A percentile compares a stretch with the other conserved stretches of the same genome.
phyloP scores from a whole-genome alignment of 2,329 filamentous ascomycete species.

The Macrophomina phaseolina region DNA sequence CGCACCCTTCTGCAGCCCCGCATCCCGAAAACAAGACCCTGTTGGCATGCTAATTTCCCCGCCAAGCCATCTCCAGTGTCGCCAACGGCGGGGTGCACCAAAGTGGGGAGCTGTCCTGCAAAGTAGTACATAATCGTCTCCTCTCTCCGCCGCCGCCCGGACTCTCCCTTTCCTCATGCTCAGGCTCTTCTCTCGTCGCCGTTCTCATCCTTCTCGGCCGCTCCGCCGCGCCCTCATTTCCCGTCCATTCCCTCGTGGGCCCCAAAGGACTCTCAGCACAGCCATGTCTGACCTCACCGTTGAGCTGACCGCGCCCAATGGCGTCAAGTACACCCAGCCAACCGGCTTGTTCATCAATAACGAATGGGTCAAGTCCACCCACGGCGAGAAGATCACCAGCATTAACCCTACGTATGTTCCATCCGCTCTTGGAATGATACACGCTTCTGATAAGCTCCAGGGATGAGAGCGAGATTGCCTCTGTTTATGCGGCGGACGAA shows the following conservation, averaged over 20 bases:
- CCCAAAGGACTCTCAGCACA: slow-evolving; percentile 8
- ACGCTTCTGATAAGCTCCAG: slow-evolving; percentile 41
- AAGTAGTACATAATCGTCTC: slow-evolving; percentile 14
- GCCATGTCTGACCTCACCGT: slow-evolving; percentile 57
- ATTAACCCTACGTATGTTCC: slow-evolving; percentile 70
- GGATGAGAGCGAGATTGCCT: slow-evolving; percentile 71
- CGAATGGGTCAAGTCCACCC: slow-evolving; percentile 73
- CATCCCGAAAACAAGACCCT: not conserved
- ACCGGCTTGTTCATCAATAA: slow-evolving; percentile 85
- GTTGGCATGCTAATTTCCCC: not conserved
- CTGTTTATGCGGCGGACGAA: slow-evolving; percentile 70
- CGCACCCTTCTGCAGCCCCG: not conserved
- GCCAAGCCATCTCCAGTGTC: slow-evolving; percentile 27
- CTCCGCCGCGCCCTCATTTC: not conserved
- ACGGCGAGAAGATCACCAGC: slow-evolving; percentile 67
- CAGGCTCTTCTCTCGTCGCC: slow-evolving; percentile 10
- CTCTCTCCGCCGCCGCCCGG: slow-evolving; percentile 28
- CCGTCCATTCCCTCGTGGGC: not conserved
- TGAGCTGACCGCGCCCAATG: slow-evolving; percentile 77
- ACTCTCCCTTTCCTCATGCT: slow-evolving; percentile 33
- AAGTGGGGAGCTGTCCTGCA: slow-evolving; percentile 23
- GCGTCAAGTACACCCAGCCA: slow-evolving; percentile 72
- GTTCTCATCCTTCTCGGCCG: not conserved
- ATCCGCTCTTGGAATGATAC: not conserved
- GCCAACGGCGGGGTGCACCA: slow-evolving; percentile 37